Base-by-base conservation (phyloP, 2,329 filamentous ascomycete genomes). In the Pseudocercospora eumusae region DNA sequence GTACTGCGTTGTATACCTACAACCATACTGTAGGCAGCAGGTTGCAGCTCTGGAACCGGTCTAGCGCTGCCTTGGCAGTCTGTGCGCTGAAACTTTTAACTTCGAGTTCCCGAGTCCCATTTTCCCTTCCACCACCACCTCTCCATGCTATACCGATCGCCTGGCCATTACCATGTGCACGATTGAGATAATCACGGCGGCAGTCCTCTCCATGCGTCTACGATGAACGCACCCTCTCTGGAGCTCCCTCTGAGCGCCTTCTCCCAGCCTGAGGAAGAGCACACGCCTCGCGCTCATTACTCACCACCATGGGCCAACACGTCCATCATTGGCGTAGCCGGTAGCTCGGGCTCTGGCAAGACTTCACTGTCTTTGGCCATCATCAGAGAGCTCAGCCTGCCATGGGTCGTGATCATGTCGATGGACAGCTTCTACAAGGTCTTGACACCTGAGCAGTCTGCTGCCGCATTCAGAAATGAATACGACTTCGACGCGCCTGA, bases 341-440 rank as follows among this genome's bases (percentile, higher is more conserved):
- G 95, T 40, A 95, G 91, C 77, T 98, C 93, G 27, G 95, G 95
- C 45, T 98, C 93, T 25, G 88, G 93, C 61, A 99, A 99, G 82
- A 97, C 93, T 6, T 97, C 93, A 6, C 81, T 99, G 58, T 93
- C 95, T 31, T 86, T 96, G 75, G 92, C 93, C 66, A 96, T 99
- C 70, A 91, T 98, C 67, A 88, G 86, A 71, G 88, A 90, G 71
- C 81, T 99, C 70, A 96, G 95, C 77, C 80, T 99, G 66, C 95
- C 95, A 60, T 99, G 95, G 93, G 95, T 99, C 64, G 93, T 97
- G 55, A 97, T 99, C 77, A 79, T 99, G 70, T 96, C 93, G 45
- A 98, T 99, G 89, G 95, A 99, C 77, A 97, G 93, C 11, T 99
- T 96, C 77, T 99, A 99, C 80, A 98, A 97, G 78, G 89, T 88